These are phyloP conservation scores for Fusarium torreyae DNA, from an alignment of 2,329 filamentous ascomycete genomes.

Conservation along the genomic window DNA sequence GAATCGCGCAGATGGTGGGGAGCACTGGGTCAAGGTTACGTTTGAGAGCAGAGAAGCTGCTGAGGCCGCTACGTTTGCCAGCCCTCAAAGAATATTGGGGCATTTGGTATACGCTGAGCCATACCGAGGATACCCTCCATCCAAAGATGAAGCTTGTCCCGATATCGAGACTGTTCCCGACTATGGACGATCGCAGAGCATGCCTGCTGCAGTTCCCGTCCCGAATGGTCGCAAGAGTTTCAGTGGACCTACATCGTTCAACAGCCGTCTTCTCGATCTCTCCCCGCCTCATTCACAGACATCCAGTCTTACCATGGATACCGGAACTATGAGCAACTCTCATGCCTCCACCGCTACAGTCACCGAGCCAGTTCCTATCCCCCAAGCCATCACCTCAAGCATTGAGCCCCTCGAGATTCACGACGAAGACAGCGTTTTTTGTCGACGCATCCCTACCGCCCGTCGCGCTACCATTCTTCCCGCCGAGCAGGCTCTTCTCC, in stretches of 20 bases:
- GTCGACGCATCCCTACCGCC: slow-evolving; percentile 76
- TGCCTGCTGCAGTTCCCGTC: slow-evolving; percentile 51
- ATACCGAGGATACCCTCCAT: slow-evolving; percentile 76
- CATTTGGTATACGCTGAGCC: slow-evolving; percentile 79
- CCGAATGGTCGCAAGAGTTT: slow-evolving; percentile 50
- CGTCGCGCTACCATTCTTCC: slow-evolving; percentile 76
- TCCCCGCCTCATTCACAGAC: slow-evolving; percentile 63
- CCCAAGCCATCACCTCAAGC: slow-evolving; percentile 40
- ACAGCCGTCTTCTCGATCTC: slow-evolving; percentile 57
- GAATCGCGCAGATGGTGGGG: slow-evolving; percentile 84
- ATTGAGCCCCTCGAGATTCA: slow-evolving; percentile 51
- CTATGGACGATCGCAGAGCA: slow-evolving; percentile 55
- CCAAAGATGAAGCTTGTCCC: slow-evolving; percentile 74
- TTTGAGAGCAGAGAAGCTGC: slow-evolving; percentile 82
- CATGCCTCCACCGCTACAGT: slow-evolving; percentile 64
- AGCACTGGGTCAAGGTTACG: slow-evolving; percentile 93
- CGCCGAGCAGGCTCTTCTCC: slow-evolving; percentile 78
- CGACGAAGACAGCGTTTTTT: slow-evolving; percentile 63
- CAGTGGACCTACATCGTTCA: slow-evolving; percentile 55
- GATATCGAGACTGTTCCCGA: slow-evolving; percentile 61
- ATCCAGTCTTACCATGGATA: slow-evolving; percentile 72
- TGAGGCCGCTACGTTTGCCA: slow-evolving; percentile 77
- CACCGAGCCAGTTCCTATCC: slow-evolving; percentile 52
- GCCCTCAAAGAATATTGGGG: slow-evolving; percentile 80
- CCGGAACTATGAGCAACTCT: slow-evolving; percentile 64